These are phyloP conservation scores for Basipetospora chlamydospora DNA, from an alignment of 2,329 filamentous ascomycete genomes.

Conservation along the genomic window DNA sequence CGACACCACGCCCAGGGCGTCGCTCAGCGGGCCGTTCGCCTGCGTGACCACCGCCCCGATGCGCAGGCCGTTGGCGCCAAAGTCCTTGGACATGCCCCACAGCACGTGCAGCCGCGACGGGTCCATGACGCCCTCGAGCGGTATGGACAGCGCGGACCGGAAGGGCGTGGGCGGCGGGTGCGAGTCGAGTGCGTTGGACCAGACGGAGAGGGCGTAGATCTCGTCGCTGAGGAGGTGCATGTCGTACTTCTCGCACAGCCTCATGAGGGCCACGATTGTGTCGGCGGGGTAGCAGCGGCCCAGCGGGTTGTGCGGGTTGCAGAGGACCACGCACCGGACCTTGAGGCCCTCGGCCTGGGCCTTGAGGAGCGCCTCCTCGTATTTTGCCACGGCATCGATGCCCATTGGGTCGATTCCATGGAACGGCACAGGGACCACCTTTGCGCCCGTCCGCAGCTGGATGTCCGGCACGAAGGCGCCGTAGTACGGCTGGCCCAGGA, in stretches of 20 bases:
- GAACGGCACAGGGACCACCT: conserved; percentile 29
- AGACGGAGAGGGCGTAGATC: conserved; percentile 37
- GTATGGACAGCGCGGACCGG: conserved; percentile 29
- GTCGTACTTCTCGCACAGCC: conserved; percentile 29
- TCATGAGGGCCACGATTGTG: conserved; percentile 25
- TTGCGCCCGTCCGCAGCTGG: conserved; percentile 22
- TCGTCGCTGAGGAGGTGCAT: conserved; percentile 38
- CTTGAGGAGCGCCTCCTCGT: conserved; percentile 27
- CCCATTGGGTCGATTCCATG: conserved; percentile 27
- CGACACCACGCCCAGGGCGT: conserved; percentile 19
- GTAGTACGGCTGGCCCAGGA: conserved; percentile 30
- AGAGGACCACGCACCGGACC: conserved; percentile 33
- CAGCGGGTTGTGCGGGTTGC: conserved; percentile 36
- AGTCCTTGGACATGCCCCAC: conserved; percentile 34
- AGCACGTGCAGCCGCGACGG: conserved; percentile 34
- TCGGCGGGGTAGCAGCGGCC: conserved; percentile 29
- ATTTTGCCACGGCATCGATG: conserved; percentile 23
- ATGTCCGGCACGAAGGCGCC: conserved; percentile 33
- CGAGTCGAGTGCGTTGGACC: conserved; percentile 21
- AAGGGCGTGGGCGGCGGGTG: conserved; percentile 20
- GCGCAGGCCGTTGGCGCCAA: conserved; percentile 40
- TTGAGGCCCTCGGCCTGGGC: conserved; percentile 21
- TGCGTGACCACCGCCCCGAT: conserved; percentile 36
- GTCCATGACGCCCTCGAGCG: conserved; percentile 29
- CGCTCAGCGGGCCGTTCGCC: conserved; percentile 22